A percentile compares a stretch with the other conserved stretches of the same genome.
phyloP scores from a whole-genome alignment of 2,329 filamentous ascomycete species.

The Ophiostoma ips region DNA sequence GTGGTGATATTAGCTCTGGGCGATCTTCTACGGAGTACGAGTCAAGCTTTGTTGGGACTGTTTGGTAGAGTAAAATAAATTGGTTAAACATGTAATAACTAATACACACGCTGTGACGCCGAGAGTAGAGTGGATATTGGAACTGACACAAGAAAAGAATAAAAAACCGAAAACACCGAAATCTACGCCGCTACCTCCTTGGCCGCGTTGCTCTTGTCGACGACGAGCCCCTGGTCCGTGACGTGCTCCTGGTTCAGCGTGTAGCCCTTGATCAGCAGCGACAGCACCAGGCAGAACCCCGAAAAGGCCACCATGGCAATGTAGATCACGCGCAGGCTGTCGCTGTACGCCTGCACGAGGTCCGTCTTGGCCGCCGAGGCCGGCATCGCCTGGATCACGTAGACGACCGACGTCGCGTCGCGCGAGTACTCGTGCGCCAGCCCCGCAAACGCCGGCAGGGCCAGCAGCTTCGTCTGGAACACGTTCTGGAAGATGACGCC shows the following conservation, averaged over 20 bases:
- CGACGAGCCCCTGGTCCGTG: conserved; percentile 32
- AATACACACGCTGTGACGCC: too few species aligned
- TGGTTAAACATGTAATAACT: too few species aligned
- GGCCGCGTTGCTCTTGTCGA: conserved; percentile 15
- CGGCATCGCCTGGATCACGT: conserved; percentile 38
- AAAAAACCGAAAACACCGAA: too few species aligned
- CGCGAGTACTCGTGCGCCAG: conserved; percentile 32
- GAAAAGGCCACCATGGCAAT: conserved; percentile 37
- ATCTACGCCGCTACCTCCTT: too few species aligned
- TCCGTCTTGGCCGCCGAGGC: conserved; percentile 24
- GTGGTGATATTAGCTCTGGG: too few species aligned
- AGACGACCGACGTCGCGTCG: conserved; percentile 40
- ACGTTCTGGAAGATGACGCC: conserved; percentile 28
- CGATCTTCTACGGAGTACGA: too few species aligned
- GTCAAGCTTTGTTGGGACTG: neutral
- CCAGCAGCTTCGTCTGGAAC: conserved; percentile 10
- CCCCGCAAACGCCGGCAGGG: conserved; percentile 8
- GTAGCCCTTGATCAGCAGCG: conserved; percentile 35
- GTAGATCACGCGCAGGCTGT: conserved; percentile 39
- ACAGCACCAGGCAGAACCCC: conserved; percentile 34
- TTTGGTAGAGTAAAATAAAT: too few species aligned
- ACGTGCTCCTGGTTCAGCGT: conserved; percentile 32
- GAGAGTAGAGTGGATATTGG: neutral
- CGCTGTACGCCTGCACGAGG: conserved; percentile 28
- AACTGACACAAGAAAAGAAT: neutral